These are phyloP conservation scores for Raddia distichophylla DNA, from an alignment of 176 grass and related monocot species.

Conservation along the genomic window DNA sequence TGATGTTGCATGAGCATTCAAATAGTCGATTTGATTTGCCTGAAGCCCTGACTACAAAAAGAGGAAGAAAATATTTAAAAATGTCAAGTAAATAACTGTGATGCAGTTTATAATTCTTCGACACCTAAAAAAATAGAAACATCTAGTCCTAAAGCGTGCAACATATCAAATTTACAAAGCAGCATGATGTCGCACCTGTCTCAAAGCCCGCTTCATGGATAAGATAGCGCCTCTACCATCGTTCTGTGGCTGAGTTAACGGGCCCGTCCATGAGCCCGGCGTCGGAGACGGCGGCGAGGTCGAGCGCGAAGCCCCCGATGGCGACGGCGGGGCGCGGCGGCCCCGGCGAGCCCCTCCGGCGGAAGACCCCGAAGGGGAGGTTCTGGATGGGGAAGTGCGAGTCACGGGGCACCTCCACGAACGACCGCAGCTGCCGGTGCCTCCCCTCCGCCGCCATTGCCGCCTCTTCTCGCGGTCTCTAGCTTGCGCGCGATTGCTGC, in stretches of 20 bases:
- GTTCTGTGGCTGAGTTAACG: constrained; percentile 77
- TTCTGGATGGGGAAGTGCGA: constrained; percentile 98
- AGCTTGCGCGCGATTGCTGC: not conserved
- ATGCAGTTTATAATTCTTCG: constrained; percentile 16
- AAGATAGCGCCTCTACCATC: constrained; percentile 85
- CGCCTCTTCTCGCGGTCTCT: not conserved
- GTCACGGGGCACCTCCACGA: constrained; percentile 70
- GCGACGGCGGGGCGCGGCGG: constrained; percentile 78
- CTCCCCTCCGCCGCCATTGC: constrained; percentile 42
- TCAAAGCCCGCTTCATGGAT: constrained; percentile 79
- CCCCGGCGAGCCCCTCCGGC: constrained; percentile 26
- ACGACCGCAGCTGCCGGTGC: constrained; percentile 59
- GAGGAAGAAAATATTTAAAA: not conserved
- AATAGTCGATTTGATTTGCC: constrained; percentile 80
- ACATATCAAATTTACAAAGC: constrained; percentile 6
- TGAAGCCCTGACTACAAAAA: constrained; percentile 72
- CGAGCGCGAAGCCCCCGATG: constrained; percentile 82
- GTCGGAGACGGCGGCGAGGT: constrained; percentile 74
- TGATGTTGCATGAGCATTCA: constrained; percentile 95
- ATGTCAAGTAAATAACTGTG: not conserved
- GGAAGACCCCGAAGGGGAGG: constrained; percentile 91
- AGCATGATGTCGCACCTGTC: constrained; percentile 51
- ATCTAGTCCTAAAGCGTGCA: not conserved
- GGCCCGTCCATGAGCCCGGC: constrained; percentile 88
- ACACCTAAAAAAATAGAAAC: constrained; percentile 5